phyloP scores from a whole-genome alignment of 1,284 basidiomycete species.

The Cutaneotrichosporon mucoides region DNA sequence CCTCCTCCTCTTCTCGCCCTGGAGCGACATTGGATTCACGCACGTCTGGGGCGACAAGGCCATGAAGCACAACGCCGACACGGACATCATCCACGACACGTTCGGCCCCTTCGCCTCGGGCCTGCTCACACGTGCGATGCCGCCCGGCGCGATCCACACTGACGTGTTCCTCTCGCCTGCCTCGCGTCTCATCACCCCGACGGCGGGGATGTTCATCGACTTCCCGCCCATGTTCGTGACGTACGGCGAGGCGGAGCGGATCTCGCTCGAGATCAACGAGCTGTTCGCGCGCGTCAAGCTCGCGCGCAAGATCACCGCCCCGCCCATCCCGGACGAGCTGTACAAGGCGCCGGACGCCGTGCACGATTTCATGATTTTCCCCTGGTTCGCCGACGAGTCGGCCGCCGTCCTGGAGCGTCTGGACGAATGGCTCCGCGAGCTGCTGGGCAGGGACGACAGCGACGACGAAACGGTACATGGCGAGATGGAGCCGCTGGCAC shows the following conservation, averaged over 20 bases:
- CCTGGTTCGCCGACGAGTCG: conserved; percentile 39
- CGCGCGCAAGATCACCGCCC: conserved; percentile 1
- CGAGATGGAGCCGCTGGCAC: not conserved
- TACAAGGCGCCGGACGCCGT: conserved; percentile 30
- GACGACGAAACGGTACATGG: conserved; percentile 4
- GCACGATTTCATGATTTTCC: conserved; percentile 46
- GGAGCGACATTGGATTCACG: conserved; percentile 55
- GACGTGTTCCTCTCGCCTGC: conserved; percentile 40
- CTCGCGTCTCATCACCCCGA: conserved; percentile 28
- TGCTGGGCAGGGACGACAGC: conserved; percentile 19
- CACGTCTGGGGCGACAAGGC: conserved; percentile 37
- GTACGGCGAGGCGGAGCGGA: conserved; percentile 41
- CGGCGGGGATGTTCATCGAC: conserved; percentile 17
- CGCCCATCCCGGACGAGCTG: conserved; percentile 20
- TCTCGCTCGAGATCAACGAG: conserved; percentile 31
- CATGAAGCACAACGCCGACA: conserved; percentile 28
- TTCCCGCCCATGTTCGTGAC: conserved; percentile 43
- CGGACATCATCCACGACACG: conserved; percentile 41
- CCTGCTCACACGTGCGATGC: conserved; percentile 37
- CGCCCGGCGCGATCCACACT: conserved; percentile 27
- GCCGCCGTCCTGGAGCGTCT: conserved; percentile 30
- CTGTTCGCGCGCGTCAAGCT: conserved; percentile 31
- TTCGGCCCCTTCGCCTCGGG: conserved; percentile 44
- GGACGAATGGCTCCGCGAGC: conserved; percentile 37
- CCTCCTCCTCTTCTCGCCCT: conserved; percentile 58